Conservation (phyloP, 2,329 filamentous ascomycete species). For the Phoma sp. region DNA sequence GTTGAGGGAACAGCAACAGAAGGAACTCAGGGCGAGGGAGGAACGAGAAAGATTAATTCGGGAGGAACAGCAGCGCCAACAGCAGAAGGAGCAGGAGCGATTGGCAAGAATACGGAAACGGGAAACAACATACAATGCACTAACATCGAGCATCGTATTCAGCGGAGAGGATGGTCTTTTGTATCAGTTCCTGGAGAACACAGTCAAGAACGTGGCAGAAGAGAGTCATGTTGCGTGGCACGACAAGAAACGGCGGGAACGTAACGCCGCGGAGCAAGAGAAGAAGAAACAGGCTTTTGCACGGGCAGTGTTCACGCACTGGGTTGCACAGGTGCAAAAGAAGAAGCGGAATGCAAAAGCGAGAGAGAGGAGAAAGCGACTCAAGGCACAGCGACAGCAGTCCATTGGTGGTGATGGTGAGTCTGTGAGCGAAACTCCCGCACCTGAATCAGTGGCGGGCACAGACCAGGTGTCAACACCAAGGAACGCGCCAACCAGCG, state of each 20-base stretch:
- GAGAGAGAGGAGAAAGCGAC: conserved; percentile 32
- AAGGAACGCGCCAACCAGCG: conserved; percentile 25
- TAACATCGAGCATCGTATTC: conserved; percentile 50
- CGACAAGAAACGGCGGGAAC: conserved; percentile 33
- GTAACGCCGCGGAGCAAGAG: conserved; percentile 29
- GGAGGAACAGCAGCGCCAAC: conserved; percentile 30
- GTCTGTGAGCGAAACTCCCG: conserved; percentile 5
- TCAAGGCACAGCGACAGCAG: conserved; percentile 31
- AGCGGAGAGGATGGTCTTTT: conserved; percentile 52
- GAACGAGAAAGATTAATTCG: conserved; percentile 27
- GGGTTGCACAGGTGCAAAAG: conserved; percentile 34
- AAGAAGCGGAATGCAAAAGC: conserved; percentile 33
- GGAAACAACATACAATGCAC: conserved; percentile 34
- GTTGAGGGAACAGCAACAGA: conserved; percentile 22
- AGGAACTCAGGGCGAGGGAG: conserved; percentile 24
- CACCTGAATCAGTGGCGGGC: conserved; percentile 4
- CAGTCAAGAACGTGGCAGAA: conserved; percentile 44
- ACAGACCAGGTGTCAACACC: conserved; percentile 14
- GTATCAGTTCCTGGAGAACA: conserved; percentile 55
- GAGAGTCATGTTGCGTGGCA: conserved; percentile 42
- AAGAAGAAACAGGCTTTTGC: conserved; percentile 25
- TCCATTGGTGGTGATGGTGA: conserved; percentile 16
- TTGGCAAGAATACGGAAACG: conserved; percentile 22
- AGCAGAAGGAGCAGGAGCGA: conserved; percentile 30
- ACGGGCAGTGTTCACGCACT: conserved; percentile 30